Evolutionary conservation across 208 protist species (phyloP).

Genomic region (Trichomonas tenax): DNA sequence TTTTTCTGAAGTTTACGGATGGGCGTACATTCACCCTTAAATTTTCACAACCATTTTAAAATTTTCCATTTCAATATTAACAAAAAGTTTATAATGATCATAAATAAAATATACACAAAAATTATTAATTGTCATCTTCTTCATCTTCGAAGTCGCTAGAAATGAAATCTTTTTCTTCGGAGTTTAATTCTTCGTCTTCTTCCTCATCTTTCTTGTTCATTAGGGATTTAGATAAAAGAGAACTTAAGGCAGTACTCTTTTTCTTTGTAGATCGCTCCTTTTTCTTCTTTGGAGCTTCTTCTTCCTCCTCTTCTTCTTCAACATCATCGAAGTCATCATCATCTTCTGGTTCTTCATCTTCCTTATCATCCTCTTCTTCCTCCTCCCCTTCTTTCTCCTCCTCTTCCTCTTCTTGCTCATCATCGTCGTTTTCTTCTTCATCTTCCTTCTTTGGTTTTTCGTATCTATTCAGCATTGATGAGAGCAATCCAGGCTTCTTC

Average conservation of each 20-base stretch:
- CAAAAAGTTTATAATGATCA: neutral
- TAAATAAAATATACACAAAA: neutral
- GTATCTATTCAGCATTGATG: neutral
- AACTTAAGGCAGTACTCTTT: neutral
- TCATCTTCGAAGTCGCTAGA: neutral
- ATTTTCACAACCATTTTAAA: too few relatives aligned
- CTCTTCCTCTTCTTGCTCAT: too few relatives aligned
- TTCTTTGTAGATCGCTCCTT: neutral
- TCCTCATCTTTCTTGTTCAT: neutral
- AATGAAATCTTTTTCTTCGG: neutral
- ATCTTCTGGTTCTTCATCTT: neutral
- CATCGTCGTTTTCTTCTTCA: neutral
- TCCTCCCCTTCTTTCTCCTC: neutral
- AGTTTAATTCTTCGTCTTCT: neutral
- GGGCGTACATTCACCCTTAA: too few relatives aligned
- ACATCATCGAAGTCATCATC: neutral
- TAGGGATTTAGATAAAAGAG: neutral
- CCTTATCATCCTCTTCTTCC: neutral
- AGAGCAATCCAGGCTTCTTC: neutral
- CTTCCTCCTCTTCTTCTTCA: neutral
- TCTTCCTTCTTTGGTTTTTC: neutral
- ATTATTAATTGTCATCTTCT: neutral
- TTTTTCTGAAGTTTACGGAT: too few relatives aligned
- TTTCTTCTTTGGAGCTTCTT: neutral
- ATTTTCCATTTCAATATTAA: too few relatives aligned